Evolutionary conservation across 2,329 filamentous ascomycete species (phyloP).

Genomic region (Fusarium keratoplasticum): DNA sequence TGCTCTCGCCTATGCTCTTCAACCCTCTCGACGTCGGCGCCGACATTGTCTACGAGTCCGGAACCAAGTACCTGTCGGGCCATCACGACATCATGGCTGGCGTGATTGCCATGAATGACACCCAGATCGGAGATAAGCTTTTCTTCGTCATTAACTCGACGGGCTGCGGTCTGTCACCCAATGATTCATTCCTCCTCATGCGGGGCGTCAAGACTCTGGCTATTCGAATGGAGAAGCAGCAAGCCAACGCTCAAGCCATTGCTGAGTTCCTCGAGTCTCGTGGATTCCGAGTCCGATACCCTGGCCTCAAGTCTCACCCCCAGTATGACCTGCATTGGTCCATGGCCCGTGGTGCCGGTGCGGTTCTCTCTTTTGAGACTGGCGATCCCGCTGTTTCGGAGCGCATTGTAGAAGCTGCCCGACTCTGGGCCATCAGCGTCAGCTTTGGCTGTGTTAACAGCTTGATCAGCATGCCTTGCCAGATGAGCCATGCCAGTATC

Average conservation of each 20-base stretch:
- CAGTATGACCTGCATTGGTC: conserved; percentile 97
- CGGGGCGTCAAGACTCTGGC: conserved; percentile 96
- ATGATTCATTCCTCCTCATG: conserved; percentile 96
- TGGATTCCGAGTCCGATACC: conserved; percentile 95
- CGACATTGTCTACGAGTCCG: conserved; percentile 96
- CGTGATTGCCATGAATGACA: conserved; percentile 91
- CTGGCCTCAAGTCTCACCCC: conserved; percentile 91
- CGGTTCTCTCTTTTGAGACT: conserved; percentile 95
- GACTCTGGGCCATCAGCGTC: conserved; percentile 94
- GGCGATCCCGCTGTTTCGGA: conserved; percentile 86
- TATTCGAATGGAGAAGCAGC: conserved; percentile 99
- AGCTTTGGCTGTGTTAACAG: conserved; percentile 99
- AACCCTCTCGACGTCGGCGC: conserved; percentile 95
- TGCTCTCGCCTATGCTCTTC: conserved; percentile 94
- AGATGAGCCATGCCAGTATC: conserved; percentile 99
- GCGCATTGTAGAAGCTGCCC: conserved; percentile 92
- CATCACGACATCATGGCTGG: conserved; percentile 99
- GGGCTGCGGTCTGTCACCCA: conserved; percentile 92
- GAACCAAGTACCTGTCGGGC: conserved; percentile 96
- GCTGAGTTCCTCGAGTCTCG: conserved; percentile 91
- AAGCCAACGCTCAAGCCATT: conserved; percentile 89
- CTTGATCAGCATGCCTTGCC: conserved; percentile 98
- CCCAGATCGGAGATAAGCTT: conserved; percentile 84
- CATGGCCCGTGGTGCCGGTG: conserved; percentile 93
- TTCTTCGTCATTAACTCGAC: conserved; percentile 98